Base-by-base conservation (phyloP, 2,329 filamentous ascomycete genomes). In the Sordariomycetes sp. region DNA sequence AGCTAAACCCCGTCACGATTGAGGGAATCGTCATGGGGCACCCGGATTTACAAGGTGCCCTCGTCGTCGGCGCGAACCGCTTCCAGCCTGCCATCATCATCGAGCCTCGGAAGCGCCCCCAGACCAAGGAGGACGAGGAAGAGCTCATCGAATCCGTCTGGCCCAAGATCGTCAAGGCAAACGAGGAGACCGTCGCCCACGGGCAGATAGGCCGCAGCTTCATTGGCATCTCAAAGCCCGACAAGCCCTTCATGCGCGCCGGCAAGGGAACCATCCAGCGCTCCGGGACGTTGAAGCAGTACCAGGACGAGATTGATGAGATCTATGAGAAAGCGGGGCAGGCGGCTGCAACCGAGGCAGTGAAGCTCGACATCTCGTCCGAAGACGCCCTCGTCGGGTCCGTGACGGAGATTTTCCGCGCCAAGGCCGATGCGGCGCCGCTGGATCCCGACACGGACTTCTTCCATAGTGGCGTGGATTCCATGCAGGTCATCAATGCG, bases 81-180 rank as follows among this genome's bases (percentile, higher is more conserved):
- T 76, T 80, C 61, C 73, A 79, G 61, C 67, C 77, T 0, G 73
- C 70, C 0, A 61, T 80, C 2, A 65, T 80, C 5, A 60, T 80
- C 45, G 79, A 81, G 59, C 75, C 75, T 0, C 36, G 57, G 1
- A 59, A 54, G 2, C 52, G 64, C 1, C 72, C 72, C 0, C 55
- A 62, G 35, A 63, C 60, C 1, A 58, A 64, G 8, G 61, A 59
- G 4, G 64, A 62, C 6, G 45, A 36, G 7, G 36, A 62, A n/a
- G 55, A 62, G 1, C 61, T 78, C 1, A 63, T 79, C 17, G 72
- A 75, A 0, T 64, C 62, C 1, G 60, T 78, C 2, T 79, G 75
- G 76, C 70, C 73, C 0, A 42, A 65, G 2, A 67, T 79, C 1
- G 68, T 72, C 25, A 61, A 68, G 10, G 72, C 70, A 1, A 79